Percentiles rank a stretch among this genome's conserved stretches.
Evolutionary conservation across 176 grass and related monocot genomes (phyloP).

Genomic region (Avena eriantha): DNA sequence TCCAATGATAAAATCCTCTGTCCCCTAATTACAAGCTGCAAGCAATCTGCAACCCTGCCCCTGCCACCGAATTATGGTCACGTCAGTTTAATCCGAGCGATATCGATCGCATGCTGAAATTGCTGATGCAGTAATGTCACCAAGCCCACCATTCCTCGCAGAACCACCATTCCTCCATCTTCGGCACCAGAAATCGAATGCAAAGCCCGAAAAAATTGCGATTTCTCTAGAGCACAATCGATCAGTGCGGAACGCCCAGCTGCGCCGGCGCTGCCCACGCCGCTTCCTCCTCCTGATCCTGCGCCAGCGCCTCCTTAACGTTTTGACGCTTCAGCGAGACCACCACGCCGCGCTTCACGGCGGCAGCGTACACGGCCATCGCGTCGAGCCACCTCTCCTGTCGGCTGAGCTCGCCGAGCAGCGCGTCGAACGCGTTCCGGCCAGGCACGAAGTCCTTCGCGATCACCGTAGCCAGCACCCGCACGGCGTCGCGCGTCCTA

Average conservation of each 20-base stretch:
- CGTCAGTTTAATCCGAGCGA: too few relatives aligned
- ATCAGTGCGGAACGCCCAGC: constrained; percentile 41
- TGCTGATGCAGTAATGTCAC: not conserved
- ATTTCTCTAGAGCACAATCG: not conserved
- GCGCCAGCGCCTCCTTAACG: constrained; percentile 19
- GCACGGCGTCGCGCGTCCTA: constrained; percentile 65
- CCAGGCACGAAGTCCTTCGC: constrained; percentile 66
- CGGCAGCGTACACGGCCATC: constrained; percentile 77
- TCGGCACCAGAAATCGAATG: not conserved
- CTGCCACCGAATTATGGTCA: too few relatives aligned
- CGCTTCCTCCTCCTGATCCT: not conserved
- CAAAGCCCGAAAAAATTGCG: not conserved
- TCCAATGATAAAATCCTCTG: too few relatives aligned
- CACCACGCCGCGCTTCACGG: constrained; percentile 66
- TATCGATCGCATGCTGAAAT: not conserved
- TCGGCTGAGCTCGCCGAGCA: constrained; percentile 61
- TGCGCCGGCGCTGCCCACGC: constrained; percentile 5
- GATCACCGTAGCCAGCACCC: constrained; percentile 69
- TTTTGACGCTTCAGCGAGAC: constrained; percentile 57
- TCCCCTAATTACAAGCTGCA: too few relatives aligned
- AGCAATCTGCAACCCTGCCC: too few relatives aligned
- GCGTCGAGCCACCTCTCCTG: constrained; percentile 66
- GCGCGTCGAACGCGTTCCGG: constrained; percentile 71
- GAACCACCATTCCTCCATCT: not conserved
- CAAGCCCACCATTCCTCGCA: not conserved